These are phyloP conservation scores for Elaeis oleifera DNA, from an alignment of 202 grass and related monocot species.

Conservation along the genomic window DNA sequence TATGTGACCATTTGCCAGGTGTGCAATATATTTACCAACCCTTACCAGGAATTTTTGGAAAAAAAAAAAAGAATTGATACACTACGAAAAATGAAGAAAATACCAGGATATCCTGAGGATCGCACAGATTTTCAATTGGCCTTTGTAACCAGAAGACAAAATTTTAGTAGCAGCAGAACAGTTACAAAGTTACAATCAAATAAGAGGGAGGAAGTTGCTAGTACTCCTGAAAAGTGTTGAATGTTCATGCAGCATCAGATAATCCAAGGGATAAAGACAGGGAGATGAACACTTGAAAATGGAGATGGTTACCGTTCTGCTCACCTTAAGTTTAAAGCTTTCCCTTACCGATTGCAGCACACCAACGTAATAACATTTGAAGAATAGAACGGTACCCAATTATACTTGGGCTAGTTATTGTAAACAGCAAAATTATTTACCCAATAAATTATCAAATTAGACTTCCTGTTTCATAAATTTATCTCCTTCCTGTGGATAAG, in stretches of 20 bases:
- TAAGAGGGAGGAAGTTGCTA: slow-evolving; percentile 24
- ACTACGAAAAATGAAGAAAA: slow-evolving; percentile 13
- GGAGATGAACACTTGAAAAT: slow-evolving; percentile 19
- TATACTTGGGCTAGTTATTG: no score
- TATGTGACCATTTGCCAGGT: slow-evolving; percentile 26
- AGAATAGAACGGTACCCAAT: background rate
- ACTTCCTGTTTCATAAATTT: no score
- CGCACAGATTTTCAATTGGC: slow-evolving; percentile 10
- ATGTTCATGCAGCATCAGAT: background rate
- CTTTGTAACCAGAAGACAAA: no score
- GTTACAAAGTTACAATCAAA: background rate
- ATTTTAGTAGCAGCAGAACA: no score
- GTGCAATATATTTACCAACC: slow-evolving; percentile 25
- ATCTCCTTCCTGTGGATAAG: no score
- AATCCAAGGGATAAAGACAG: slow-evolving; percentile 7
- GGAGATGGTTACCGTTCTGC: slow-evolving; percentile 20
- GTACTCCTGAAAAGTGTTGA: slow-evolving; percentile 16
- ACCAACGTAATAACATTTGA: slow-evolving; percentile 17
- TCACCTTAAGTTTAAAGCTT: slow-evolving; percentile 20
- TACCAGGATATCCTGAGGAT: slow-evolving; percentile 21
- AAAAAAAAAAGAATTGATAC: slow-evolving; percentile 2
- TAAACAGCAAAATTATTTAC: no score
- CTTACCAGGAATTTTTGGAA: slow-evolving; percentile 46
- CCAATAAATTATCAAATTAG: no score
- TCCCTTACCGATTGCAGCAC: slow-evolving; percentile 27